Evolutionary conservation across 1,284 basidiomycete genomes (phyloP), one percentile per base, ranked within the genome.

Genomic region (Sanghuangporus sanghuang): DNA sequence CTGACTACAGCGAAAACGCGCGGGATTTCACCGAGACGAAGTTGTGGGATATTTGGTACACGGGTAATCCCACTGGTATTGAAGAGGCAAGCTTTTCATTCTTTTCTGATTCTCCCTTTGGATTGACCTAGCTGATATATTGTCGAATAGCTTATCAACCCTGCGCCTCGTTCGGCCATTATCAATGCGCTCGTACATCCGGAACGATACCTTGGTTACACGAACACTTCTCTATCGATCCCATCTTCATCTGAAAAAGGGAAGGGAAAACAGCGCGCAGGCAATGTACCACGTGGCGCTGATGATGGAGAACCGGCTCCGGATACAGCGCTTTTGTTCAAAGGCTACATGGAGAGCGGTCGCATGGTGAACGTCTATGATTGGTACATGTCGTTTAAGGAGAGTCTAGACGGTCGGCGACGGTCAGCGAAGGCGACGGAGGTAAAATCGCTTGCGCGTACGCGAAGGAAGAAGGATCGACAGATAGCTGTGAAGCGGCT

Each of bases 311-410:
- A 78, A 76, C 76, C 80, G 64, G 77, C 86, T 59, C 85, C 88
- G 0, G 90, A 93, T 69, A 86, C 83, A 6, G 85, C 81, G 67
- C 87, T 92, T 61, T 76, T 92, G n/a, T 91, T 92, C 74, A 76
- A 77, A 50, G 79, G 89, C 18, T 92, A 91, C 73, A 76, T 87
- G 59, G 87, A 92, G 67, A 87, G 87, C 54, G 89, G 89, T 52
- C 85, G 81, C 72, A 83, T 89, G 81, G 82, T 93, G 73, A 93
- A 93, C 69, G 81, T 90, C 1, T 90, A 88, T 70, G 90, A 93
- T 72, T 92, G 90, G 90, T 92, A 85, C 70, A 84, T 88, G 67
- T 80, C 86, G 14, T 93, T 92, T 71, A 78, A 80, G 40, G 73
- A 60, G 86, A 89, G 69, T 74, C 73, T 6, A 58, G 86, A 90